Evolutionary conservation across 148 eudicot species (phyloP).

Genomic region (Cornus controversa): DNA sequence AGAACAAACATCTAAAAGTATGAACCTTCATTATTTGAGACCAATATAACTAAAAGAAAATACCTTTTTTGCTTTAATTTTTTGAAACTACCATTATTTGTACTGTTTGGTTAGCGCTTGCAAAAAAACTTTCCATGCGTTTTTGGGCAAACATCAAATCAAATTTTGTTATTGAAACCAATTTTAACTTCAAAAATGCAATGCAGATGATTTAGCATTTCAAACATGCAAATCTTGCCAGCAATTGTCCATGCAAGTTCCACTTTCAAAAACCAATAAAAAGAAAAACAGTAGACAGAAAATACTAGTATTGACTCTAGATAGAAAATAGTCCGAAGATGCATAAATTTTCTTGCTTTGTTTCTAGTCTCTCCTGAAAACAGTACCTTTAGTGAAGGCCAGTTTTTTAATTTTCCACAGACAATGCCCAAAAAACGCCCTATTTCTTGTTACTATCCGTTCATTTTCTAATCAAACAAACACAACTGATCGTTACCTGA

Average conservation of each 20-base stretch:
- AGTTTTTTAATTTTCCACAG: too few relatives aligned
- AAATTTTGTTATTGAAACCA: neutral
- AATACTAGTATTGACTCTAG: too few relatives aligned
- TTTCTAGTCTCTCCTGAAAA: neutral
- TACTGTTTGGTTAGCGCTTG: neutral
- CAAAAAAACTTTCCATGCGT: neutral
- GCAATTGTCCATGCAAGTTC: too few relatives aligned
- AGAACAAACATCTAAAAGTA: neutral
- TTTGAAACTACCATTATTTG: neutral
- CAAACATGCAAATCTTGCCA: neutral
- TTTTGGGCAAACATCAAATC: neutral
- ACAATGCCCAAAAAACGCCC: too few relatives aligned
- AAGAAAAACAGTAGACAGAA: neutral
- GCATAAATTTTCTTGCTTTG: neutral
- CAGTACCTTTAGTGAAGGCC: neutral
- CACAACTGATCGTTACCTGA: slow-evolving; percentile 46
- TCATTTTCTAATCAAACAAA: neutral
- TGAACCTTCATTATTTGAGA: neutral
- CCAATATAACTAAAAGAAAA: neutral
- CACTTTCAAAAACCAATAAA: too few relatives aligned
- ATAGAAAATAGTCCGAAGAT: neutral
- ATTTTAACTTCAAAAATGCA: too few relatives aligned
- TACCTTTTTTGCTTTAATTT: too few relatives aligned
- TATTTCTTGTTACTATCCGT: neutral
- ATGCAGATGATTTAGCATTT: neutral